Conservation (phyloP, 176 grass and related monocot species). For the Pontederia crassipes region DNA sequence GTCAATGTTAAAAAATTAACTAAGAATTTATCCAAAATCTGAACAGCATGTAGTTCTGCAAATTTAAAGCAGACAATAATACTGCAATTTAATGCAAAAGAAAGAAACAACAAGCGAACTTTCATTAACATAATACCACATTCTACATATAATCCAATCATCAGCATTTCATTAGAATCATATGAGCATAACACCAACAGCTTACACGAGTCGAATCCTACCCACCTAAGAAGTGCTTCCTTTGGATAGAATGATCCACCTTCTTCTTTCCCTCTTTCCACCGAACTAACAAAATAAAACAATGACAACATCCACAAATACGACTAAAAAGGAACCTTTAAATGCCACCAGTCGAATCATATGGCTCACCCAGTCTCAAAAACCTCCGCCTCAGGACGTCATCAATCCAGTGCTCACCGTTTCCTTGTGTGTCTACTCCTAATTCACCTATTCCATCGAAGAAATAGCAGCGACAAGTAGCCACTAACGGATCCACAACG, state of each 20-base stretch:
- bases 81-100: too few species aligned
- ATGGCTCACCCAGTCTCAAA: conserved; percentile 56
- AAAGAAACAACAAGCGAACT: too few species aligned
- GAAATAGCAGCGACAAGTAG: conserved; percentile 80
- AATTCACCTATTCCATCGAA: conserved; percentile 60
- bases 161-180: not conserved
- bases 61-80: too few species aligned
- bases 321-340: not conserved
- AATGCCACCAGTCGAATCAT: not conserved
- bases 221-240: conserved; percentile 48
- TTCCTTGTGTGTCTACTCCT: conserved; percentile 6
- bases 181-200: not conserved
- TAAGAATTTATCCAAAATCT: too few species aligned
- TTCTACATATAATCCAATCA: not conserved
- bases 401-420: conserved; percentile 75
- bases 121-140: too few species aligned
- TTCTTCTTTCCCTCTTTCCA: conserved; percentile 71
- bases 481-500: conserved; percentile 39
- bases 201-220: not conserved
- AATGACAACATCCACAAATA: not conserved
- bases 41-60: too few species aligned
- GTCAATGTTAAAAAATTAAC: too few species aligned
- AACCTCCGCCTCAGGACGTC: conserved; percentile 82
- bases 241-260: conserved; percentile 39
- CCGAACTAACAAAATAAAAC: conserved; percentile 35